Base-by-base conservation (phyloP, 2,329 filamentous ascomycete genomes). In the Penicillium sp. region DNA sequence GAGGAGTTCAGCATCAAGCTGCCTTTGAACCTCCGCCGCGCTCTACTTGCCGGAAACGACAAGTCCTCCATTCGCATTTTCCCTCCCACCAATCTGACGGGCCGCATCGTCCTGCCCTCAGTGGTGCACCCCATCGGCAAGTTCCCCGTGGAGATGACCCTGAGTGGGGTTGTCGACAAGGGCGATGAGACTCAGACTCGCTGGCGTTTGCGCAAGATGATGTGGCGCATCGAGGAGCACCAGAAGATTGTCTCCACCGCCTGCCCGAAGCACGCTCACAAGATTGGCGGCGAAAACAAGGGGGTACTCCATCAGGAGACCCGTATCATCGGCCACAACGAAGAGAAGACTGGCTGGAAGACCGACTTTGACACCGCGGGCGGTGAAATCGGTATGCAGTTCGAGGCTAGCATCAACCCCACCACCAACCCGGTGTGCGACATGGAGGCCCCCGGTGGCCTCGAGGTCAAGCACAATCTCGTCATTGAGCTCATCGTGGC, bases 61-160 rank as follows among this genome's bases (percentile, higher is more conserved):
- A 93, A 95, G 74, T 87, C 92, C 74, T 95, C 89, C 15, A 86
- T 96, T 57, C 90, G 93, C 66, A 89, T 97, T 67, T 99, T 99
- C 75, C 94, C 93, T 44, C 93, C 94, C 0, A 99, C 94, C 61
- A 94, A 95, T 74, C 86, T 99, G 65, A 92, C 90, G 61, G 89
- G 90, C 53, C 87, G 86, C 66, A 88, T 94, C 57, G 86, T 90
- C 65, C 86, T 95, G 58, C 87, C 87, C 43, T 85, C 89, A 34
- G 84, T 95, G 59, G 86, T 96, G 57, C 87, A 96, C 74, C 91
- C 93, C 5, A 89, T 92, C 54, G 89, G 90, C 64, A 85, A 84
- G 64, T 93, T 95, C 75, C 87, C 81, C 10, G 81, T 96, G 45
- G 81, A 84, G 42, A 85, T 96, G 75, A 86, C 87, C 47, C 82